Evolutionary conservation across 2,329 filamentous ascomycete species (phyloP).

Genomic region (Verruconis gallopava): DNA sequence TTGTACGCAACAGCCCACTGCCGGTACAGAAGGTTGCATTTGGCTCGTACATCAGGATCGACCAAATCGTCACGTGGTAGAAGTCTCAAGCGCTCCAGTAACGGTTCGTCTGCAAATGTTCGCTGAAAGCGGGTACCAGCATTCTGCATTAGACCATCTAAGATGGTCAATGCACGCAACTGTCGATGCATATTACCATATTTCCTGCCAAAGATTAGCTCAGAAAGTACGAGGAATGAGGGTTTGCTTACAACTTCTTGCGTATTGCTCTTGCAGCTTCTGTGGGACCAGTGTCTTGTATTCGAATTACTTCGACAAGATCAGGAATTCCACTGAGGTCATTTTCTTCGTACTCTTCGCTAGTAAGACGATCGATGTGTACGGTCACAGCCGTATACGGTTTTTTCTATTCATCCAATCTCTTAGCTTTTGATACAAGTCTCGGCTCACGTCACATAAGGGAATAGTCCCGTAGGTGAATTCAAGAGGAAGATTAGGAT

Average conservation of each 20-base stretch:
- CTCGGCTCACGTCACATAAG: no score
- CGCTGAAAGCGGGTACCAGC: conserved; percentile 78
- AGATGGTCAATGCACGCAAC: conserved; percentile 71
- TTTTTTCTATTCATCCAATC: conserved; percentile 43
- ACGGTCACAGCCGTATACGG: conserved; percentile 91
- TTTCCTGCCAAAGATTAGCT: conserved; percentile 51
- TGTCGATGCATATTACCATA: conserved; percentile 93
- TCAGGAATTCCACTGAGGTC: conserved; percentile 87
- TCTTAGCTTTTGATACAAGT: conserved; percentile 7
- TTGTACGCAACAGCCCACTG: conserved; percentile 80
- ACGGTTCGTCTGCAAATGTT: conserved; percentile 75
- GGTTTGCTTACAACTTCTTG: conserved; percentile 65
- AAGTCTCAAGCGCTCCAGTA: conserved; percentile 81
- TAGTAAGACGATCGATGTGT: conserved; percentile 78
- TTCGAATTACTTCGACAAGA: conserved; percentile 82
- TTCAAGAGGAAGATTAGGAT: no score
- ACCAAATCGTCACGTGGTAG: conserved; percentile 75
- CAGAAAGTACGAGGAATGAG: neutral
- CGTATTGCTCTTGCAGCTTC: conserved; percentile 86
- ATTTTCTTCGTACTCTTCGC: conserved; percentile 80
- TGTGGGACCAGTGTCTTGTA: conserved; percentile 73
- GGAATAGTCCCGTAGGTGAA: no score
- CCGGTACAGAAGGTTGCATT: conserved; percentile 75
- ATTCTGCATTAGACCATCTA: conserved; percentile 92
- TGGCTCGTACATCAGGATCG: conserved; percentile 73